phyloP scores from a whole-genome alignment of 2,329 filamentous ascomycete genomes.

The Pseudogymnoascus sp. region DNA sequence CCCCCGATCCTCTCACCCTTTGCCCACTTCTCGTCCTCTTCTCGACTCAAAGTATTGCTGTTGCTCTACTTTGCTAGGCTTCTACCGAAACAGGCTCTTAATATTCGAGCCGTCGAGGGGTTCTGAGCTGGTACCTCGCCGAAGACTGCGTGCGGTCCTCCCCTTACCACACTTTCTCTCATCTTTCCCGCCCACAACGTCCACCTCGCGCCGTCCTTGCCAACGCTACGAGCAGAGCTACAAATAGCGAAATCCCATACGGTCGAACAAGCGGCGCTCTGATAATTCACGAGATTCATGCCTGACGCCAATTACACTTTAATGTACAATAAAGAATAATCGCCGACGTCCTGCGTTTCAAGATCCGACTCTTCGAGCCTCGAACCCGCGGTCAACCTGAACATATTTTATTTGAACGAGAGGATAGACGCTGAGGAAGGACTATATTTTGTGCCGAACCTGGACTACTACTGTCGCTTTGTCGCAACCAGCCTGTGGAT shows the following conservation, averaged over 20 bases:
- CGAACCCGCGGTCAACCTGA: background rate
- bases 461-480: background rate
- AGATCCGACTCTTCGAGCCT: conserved; percentile 1
- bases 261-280: background rate
- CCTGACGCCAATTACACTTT: conserved; percentile 4
- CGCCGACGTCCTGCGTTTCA: conserved; percentile 6
- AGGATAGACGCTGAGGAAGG: background rate
- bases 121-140: conserved; percentile 4
- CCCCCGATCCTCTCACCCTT: background rate
- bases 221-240: conserved; percentile 3
- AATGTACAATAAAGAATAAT: conserved; percentile 6
- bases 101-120: conserved; percentile 1
- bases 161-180: background rate
- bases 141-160: conserved; percentile 3
- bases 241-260: background rate
- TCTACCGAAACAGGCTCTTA: background rate
- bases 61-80: background rate
- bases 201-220: background rate
- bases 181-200: background rate
- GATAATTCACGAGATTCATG: conserved; percentile 5
- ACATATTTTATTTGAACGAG: background rate
- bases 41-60: background rate
- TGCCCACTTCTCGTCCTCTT: background rate
- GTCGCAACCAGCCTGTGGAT: background rate
- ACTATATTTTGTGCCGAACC: background rate